Conservation (phyloP, 2,329 filamentous ascomycete genomes). For the Hymenoscyphus infarciens region DNA sequence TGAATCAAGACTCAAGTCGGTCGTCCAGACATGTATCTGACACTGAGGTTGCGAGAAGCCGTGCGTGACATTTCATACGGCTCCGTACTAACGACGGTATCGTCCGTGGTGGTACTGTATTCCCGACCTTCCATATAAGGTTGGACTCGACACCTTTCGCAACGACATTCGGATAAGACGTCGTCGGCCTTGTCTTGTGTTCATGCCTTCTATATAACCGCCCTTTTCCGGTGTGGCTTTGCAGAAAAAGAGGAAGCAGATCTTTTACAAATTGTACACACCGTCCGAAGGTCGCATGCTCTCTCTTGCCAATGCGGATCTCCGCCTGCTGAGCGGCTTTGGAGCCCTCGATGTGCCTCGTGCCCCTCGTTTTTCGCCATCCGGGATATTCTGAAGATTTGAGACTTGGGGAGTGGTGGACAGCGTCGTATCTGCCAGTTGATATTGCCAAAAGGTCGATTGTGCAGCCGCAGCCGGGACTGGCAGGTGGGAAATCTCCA, state of each 20-base stretch:
- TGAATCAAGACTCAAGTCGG: not conserved
- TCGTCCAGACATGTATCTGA: slow-evolving; percentile 3
- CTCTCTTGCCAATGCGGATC: not conserved
- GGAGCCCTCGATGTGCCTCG: slow-evolving; percentile 1
- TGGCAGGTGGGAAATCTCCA: not conserved
- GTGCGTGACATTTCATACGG: not conserved
- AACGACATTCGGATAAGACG: slow-evolving; percentile 1
- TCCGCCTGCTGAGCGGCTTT: not conserved
- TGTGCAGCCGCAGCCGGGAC: slow-evolving; percentile 1
- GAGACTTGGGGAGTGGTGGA: not conserved
- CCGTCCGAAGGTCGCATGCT: slow-evolving; percentile 1
- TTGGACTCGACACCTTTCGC: not conserved
- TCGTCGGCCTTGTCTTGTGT: not conserved
- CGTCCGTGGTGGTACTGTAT: not conserved
- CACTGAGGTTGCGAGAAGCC: slow-evolving; percentile 1
- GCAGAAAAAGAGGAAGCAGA: not conserved
- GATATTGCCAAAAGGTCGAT: slow-evolving; percentile 3
- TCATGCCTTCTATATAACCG: not conserved
- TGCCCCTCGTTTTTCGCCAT: slow-evolving; percentile 1
- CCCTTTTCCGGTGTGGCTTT: not conserved
- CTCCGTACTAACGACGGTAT: not conserved
- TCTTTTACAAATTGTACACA: not conserved
- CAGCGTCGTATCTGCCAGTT: not conserved
- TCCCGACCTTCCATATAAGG: slow-evolving; percentile 5
- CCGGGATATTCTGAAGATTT: not conserved